Evolutionary conservation across 805 yeast species (phyloP).

Genomic region (Ogataea paradorogensis): DNA sequence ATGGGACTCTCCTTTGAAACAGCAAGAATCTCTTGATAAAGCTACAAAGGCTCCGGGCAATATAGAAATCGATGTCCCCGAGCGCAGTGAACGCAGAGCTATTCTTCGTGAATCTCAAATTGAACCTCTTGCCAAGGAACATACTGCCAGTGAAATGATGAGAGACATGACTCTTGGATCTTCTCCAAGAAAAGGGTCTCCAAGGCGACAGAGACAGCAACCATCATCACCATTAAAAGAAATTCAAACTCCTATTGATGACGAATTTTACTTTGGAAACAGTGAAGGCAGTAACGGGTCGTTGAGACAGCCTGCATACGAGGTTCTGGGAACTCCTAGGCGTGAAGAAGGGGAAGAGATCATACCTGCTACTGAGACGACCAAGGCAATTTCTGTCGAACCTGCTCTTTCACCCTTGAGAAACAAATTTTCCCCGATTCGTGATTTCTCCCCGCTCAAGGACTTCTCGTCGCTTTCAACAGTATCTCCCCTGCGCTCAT

Average conservation of each 20-base stretch:
- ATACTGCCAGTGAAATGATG: slow-evolving; percentile 9
- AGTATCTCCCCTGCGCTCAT: slow-evolving; percentile 6
- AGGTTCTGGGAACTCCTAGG: slow-evolving; percentile 10
- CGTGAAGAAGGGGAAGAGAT: slow-evolving; percentile 3
- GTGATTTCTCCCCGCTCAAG: slow-evolving; percentile 8
- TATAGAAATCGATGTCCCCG: slow-evolving; percentile 21
- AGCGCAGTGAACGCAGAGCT: slow-evolving; percentile 26
- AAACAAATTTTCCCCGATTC: slow-evolving; percentile 10
- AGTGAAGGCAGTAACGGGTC: slow-evolving; percentile 4
- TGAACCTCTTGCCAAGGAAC: not conserved
- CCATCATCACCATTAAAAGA: slow-evolving; percentile 8
- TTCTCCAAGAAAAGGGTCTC: slow-evolving; percentile 31
- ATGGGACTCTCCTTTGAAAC: slow-evolving; percentile 24
- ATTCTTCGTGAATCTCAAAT: slow-evolving; percentile 14
- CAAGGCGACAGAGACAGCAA: slow-evolving; percentile 18
- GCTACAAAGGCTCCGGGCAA: slow-evolving; percentile 5
- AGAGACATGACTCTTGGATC: slow-evolving; percentile 28
- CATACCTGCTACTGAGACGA: not conserved
- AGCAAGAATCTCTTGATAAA: slow-evolving; percentile 19
- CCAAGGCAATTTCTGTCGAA: not conserved
- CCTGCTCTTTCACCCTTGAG: slow-evolving; percentile 1
- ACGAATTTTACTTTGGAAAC: slow-evolving; percentile 26
- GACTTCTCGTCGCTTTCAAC: slow-evolving; percentile 6
- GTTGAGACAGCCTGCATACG: slow-evolving; percentile 13
- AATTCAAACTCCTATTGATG: slow-evolving; percentile 22